Conservation (phyloP, 768 basidiomycete genomes). For the Tremella yokohamensis region DNA sequence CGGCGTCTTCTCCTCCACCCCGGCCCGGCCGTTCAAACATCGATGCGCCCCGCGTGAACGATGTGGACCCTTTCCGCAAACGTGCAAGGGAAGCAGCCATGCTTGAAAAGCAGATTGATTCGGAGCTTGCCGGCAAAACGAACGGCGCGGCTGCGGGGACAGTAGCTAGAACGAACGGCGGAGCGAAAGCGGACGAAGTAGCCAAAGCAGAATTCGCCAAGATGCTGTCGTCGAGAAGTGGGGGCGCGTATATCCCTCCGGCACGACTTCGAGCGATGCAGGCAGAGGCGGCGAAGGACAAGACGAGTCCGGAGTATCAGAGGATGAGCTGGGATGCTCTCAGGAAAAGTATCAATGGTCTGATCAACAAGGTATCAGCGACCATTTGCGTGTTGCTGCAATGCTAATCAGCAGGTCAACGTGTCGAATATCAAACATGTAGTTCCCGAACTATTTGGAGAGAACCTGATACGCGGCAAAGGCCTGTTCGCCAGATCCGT, state of each 20-base stretch:
- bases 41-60: conserved; percentile 54
- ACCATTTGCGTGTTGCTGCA: not conserved
- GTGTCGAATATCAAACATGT: conserved; percentile 91
- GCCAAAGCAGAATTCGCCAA: conserved; percentile 87
- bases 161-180: conserved; percentile 52
- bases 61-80: conserved; percentile 72
- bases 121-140: conserved; percentile 65
- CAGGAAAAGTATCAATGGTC: conserved; percentile 96
- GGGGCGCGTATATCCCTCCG: conserved; percentile 95
- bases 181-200: conserved; percentile 54
- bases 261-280: conserved; percentile 87
- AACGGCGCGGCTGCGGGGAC: conserved; percentile 60
- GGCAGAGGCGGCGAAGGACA: conserved; percentile 74
- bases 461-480: conserved; percentile 88
- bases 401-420: conserved; percentile 61
- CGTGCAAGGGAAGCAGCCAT: conserved; percentile 64
- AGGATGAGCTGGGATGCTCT: conserved; percentile 95
- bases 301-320: conserved; percentile 83
- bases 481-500: conserved; percentile 89
- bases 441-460: conserved; percentile 82
- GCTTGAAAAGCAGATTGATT: conserved; percentile 58
- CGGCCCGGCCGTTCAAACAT: conserved; percentile 15
- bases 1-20: conserved; percentile 31
- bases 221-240: conserved; percentile 71
- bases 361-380: conserved; percentile 74